Evolutionary conservation across 2,329 filamentous ascomycete genomes (phyloP).

Genomic region (Colletotrichum salicis): DNA sequence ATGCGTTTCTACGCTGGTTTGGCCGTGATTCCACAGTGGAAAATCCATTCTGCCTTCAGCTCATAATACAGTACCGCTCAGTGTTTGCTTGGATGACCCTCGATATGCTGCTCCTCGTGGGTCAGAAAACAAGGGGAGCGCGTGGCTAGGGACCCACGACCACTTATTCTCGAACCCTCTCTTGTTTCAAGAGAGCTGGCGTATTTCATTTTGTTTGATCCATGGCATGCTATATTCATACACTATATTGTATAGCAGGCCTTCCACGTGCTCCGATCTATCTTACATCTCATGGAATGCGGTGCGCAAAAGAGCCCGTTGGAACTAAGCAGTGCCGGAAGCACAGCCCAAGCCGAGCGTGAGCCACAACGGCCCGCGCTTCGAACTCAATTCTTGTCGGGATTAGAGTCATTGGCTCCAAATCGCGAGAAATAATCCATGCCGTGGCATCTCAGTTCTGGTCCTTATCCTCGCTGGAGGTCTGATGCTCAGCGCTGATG

Average conservation of each 20-base stretch:
- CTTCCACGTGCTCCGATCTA: neutral
- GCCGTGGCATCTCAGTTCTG: neutral
- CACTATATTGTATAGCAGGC: neutral
- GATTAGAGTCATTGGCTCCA: neutral
- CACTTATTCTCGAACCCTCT: constrained; percentile 15
- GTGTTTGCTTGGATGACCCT: constrained; percentile 22
- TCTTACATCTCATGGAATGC: neutral
- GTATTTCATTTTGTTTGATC: neutral
- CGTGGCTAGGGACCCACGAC: constrained; percentile 6
- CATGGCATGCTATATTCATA: neutral
- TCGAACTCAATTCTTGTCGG: neutral
- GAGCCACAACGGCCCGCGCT: neutral
- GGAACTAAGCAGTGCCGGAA: neutral
- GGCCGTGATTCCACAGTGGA: neutral
- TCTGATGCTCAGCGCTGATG: neutral
- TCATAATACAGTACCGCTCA: neutral
- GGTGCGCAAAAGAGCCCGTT: neutral
- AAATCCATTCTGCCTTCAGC: neutral
- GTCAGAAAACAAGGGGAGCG: constrained; percentile 1
- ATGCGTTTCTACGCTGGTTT: neutral
- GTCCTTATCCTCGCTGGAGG: neutral
- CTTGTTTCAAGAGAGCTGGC: neutral
- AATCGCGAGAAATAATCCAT: too few relatives aligned
- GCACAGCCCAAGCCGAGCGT: neutral
- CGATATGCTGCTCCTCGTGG: constrained; percentile 9